These are phyloP conservation scores for Colletotrichum chrysophilum DNA, from an alignment of 2,329 filamentous ascomycete genomes.

Conservation along the genomic window DNA sequence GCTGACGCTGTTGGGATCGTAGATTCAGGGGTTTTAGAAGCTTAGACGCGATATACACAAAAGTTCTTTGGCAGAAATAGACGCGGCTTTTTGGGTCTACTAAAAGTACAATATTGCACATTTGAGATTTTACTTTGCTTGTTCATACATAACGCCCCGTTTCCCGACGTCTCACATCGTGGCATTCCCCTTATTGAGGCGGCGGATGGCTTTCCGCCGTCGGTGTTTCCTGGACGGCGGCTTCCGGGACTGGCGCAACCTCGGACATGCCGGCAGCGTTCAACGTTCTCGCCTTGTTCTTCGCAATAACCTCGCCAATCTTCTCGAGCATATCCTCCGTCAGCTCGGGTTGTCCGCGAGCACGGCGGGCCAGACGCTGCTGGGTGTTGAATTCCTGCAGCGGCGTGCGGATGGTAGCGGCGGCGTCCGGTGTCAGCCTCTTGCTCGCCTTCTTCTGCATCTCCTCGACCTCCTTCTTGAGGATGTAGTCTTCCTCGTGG, in stretches of 20 bases:
- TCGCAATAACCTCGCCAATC: conserved; percentile 66
- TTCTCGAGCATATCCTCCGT: conserved; percentile 64
- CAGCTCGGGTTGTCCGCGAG: conserved; percentile 60
- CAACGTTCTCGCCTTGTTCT: conserved; percentile 51
- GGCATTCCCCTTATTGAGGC: background rate
- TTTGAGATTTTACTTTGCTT: conserved; percentile 15
- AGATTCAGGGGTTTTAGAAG: background rate
- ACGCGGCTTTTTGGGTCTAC: conserved; percentile 2
- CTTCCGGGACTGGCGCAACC: conserved; percentile 14
- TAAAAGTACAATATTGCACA: conserved; percentile 26
- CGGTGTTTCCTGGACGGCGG: background rate
- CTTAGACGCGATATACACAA: background rate
- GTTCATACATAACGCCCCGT: conserved; percentile 7
- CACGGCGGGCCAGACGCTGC: conserved; percentile 55
- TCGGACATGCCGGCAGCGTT: conserved; percentile 42
- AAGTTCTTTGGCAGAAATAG: background rate
- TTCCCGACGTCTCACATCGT: background rate
- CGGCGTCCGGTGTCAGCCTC: conserved; percentile 57
- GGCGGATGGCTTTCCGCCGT: background rate
- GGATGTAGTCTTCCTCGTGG: conserved; percentile 77
- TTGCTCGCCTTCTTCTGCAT: conserved; percentile 56
- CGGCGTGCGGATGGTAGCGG: conserved; percentile 55
- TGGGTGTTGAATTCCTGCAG: conserved; percentile 64
- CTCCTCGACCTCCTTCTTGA: conserved; percentile 66
- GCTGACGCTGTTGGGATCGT: conserved; percentile 55